These are phyloP conservation scores for Bretziella fagacearum DNA, from an alignment of 2,329 filamentous ascomycete species.

Conservation along the genomic window DNA sequence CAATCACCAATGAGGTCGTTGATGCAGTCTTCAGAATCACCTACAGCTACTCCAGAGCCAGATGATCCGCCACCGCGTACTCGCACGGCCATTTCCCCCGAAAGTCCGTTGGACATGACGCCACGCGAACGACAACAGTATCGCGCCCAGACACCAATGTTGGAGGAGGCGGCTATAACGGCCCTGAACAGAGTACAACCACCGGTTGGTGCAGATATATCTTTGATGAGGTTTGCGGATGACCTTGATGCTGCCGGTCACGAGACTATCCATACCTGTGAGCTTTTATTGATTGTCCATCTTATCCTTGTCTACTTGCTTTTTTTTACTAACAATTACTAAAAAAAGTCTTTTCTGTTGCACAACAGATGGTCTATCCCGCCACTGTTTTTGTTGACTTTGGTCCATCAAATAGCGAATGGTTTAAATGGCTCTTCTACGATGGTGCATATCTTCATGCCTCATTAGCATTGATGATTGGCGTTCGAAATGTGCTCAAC, in stretches of 20 bases:
- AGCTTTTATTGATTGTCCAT: background rate
- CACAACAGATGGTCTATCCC: constrained; percentile 13
- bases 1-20: background rate
- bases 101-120: constrained; percentile 4
- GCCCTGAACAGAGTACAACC: background rate
- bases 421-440: constrained; percentile 13
- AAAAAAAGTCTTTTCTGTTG: constrained; percentile 13
- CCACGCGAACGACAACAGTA: constrained; percentile 6
- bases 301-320: background rate
- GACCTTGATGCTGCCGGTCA: constrained; percentile 3
- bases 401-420: constrained; percentile 9
- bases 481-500: constrained; percentile 13
- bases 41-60: background rate
- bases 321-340: too few relatives aligned
- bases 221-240: constrained; percentile 7
- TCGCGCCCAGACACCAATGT: constrained; percentile 7
- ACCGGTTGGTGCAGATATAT: constrained; percentile 6
- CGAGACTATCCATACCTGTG: constrained; percentile 12
- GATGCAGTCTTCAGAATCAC: background rate
- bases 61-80: constrained; percentile 7
- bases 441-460: constrained; percentile 12
- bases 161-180: constrained; percentile 7
- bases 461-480: constrained; percentile 13
- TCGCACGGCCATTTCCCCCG: constrained; percentile 7
- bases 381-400: constrained; percentile 14